Conservation (phyloP, 169 alveolate species). For the Babesia sp. region DNA sequence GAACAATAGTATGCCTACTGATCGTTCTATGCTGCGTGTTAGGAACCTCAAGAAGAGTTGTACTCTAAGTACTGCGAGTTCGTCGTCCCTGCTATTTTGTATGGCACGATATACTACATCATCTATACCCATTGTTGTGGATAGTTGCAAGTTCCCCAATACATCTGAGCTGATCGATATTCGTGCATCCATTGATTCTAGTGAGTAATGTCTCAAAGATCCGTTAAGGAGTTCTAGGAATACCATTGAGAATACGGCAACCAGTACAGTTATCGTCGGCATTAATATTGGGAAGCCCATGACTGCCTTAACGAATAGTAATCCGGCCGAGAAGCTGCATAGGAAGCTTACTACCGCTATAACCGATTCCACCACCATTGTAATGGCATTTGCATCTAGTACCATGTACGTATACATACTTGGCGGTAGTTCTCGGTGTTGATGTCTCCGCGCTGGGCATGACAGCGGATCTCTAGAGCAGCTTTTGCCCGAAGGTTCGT, state of each 20-base stretch:
- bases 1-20: background rate
- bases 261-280: slow-evolving; percentile 7
- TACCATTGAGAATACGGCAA: slow-evolving; percentile 5
- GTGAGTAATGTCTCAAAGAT: background rate
- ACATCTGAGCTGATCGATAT: slow-evolving; percentile 15
- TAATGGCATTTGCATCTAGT: slow-evolving; percentile 2
- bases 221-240: slow-evolving; percentile 6
- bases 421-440: slow-evolving; percentile 28
- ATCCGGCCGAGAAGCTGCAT: slow-evolving; percentile 15
- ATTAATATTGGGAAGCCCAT: slow-evolving; percentile 12
- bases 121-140: slow-evolving; percentile 19
- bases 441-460: slow-evolving; percentile 38
- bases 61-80: slow-evolving; percentile 12
- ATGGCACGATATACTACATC: slow-evolving; percentile 20
- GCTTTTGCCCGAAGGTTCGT: background rate
- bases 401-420: slow-evolving; percentile 21
- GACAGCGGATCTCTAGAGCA: slow-evolving; percentile 25
- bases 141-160: slow-evolving; percentile 11
- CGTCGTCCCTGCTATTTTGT: slow-evolving; percentile 17
- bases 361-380: background rate
- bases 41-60: background rate
- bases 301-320: slow-evolving; percentile 11
- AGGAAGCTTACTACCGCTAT: background rate
- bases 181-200: slow-evolving; percentile 22
- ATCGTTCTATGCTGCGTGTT: slow-evolving; percentile 3